phyloP scores from a whole-genome alignment of 1,139 yeast species.

The Debaryomycetaceae sp. region DNA sequence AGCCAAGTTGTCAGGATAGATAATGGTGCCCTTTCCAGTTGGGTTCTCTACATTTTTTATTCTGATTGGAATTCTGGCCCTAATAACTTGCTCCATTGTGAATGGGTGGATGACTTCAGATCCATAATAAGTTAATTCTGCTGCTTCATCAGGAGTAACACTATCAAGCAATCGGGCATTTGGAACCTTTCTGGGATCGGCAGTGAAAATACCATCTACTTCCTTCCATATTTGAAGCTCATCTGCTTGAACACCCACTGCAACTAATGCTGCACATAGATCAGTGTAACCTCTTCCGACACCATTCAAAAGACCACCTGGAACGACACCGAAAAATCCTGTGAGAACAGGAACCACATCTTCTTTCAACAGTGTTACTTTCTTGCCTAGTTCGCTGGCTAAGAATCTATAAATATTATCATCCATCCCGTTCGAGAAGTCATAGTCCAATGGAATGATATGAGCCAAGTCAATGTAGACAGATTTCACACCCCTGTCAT shows the following conservation, averaged over 20 bases:
- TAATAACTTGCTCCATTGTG: conserved; percentile 98
- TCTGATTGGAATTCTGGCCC: conserved; percentile 92
- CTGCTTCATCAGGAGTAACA: conserved; percentile 98
- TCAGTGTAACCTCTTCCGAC: conserved; percentile 98
- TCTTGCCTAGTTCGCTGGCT: conserved; percentile 56
- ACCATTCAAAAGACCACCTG: conserved; percentile 88
- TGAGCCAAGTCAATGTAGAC: conserved; percentile 75
- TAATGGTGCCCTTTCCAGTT: conserved; percentile 82
- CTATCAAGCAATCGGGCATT: conserved; percentile 79
- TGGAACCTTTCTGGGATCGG: conserved; percentile 95
- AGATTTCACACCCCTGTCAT: conserved; percentile 75
- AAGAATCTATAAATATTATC: conserved; percentile 64
- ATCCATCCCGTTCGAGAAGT: conserved; percentile 55
- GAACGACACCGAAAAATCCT: conserved; percentile 91
- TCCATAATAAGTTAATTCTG: conserved; percentile 95
- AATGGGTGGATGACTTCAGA: conserved; percentile 98
- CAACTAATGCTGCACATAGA: conserved; percentile 92
- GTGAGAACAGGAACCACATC: conserved; percentile 84
- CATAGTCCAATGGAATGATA: conserved; percentile 60
- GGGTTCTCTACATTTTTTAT: conserved; percentile 96
- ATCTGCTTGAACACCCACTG: conserved; percentile 88
- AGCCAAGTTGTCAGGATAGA: conserved; percentile 85
- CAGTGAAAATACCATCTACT: conserved; percentile 97
- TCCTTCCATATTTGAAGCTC: conserved; percentile 98
- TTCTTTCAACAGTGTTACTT: conserved; percentile 43